Evolutionary conservation across 768 basidiomycete species (phyloP).

Genomic region (Termitomyces sp.): DNA sequence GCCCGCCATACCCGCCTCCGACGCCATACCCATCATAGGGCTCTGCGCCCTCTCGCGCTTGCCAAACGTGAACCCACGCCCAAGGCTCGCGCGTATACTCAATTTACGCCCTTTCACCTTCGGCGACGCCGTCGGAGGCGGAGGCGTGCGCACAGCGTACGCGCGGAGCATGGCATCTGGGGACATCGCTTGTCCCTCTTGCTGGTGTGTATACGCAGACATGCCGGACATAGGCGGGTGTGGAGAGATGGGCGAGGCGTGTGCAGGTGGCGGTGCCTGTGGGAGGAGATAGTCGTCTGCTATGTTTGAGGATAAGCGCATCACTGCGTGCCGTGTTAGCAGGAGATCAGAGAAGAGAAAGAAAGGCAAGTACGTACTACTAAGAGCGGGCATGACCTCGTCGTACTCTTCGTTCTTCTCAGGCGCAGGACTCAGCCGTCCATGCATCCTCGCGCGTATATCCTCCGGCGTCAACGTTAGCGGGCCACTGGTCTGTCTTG

Average conservation of each 20-base stretch:
- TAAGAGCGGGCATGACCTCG: constrained; percentile 66
- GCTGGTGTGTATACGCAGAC: constrained; percentile 6
- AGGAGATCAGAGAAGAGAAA: neutral
- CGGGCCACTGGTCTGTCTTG: constrained; percentile 35
- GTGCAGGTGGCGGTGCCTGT: constrained; percentile 26
- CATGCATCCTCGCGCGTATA: constrained; percentile 49
- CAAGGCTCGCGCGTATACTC: constrained; percentile 5
- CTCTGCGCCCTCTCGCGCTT: constrained; percentile 4
- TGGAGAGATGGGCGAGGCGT: constrained; percentile 23
- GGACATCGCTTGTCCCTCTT: constrained; percentile 23
- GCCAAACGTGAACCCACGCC: neutral
- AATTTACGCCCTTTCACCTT: constrained; percentile 7
- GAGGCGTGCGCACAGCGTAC: constrained; percentile 43
- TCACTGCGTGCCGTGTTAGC: constrained; percentile 41
- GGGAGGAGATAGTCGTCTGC: constrained; percentile 25
- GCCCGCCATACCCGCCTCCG: neutral
- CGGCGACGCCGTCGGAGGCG: neutral
- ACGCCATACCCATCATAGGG: neutral
- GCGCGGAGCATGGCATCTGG: constrained; percentile 78
- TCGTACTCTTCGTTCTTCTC: constrained; percentile 31
- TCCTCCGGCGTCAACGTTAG: constrained; percentile 53
- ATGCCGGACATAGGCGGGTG: constrained; percentile 23
- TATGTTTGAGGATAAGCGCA: constrained; percentile 43
- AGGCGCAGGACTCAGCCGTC: constrained; percentile 11
- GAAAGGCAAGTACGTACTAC: constrained; percentile 35